Evolutionary conservation across 768 basidiomycete genomes (phyloP), one percentile per base, ranked within the genome.

Genomic region (Collybia nuda): DNA sequence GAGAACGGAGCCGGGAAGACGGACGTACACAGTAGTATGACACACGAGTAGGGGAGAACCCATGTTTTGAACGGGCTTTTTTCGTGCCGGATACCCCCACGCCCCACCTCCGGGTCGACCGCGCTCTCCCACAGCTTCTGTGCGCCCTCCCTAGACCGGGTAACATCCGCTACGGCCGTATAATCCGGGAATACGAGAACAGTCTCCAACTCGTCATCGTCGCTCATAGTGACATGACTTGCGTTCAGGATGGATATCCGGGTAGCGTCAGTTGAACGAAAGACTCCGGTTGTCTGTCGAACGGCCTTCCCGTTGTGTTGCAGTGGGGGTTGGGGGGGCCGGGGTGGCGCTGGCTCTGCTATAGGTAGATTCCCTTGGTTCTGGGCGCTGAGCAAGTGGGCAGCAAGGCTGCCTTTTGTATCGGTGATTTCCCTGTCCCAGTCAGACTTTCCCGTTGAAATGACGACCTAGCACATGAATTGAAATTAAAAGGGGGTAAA

Each of bases 181-280:
- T 86, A 98, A 68, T 99, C 96, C 5, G 96, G 96, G 59, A 99
- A 83, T 1, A 98, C 80, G 38, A 99, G 76, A 15, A 95, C 89
- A 0, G 89, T 88, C 56, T 95, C 87, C 45, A 75, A 72, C 43
- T 80, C 74, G 29, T 77, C 64, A 49, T 84, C 76, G 46, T 84
- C 78, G n/a, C 81, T 84, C 44, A 93, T 68, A 6, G 88, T 83
- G 50, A 74, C 75, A 60, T 93, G 88, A 60, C 88, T 93, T 21
- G 90, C 92, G 60, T 96, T 96, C 40, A 93, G 74, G 29, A 96
- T 81, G 2, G 88, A 82, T 39, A 90, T 73, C 37, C 75, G 75
- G 11, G 67, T 74, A 18, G 81, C 73, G 52, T 84, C 77, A 15
- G 79, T 63, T 24, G 82, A 74, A 24, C 73, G 69, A 63, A 87